These are phyloP conservation scores for Ramichloridium luteum DNA, from an alignment of 2,329 filamentous ascomycete genomes.

Conservation along the genomic window DNA sequence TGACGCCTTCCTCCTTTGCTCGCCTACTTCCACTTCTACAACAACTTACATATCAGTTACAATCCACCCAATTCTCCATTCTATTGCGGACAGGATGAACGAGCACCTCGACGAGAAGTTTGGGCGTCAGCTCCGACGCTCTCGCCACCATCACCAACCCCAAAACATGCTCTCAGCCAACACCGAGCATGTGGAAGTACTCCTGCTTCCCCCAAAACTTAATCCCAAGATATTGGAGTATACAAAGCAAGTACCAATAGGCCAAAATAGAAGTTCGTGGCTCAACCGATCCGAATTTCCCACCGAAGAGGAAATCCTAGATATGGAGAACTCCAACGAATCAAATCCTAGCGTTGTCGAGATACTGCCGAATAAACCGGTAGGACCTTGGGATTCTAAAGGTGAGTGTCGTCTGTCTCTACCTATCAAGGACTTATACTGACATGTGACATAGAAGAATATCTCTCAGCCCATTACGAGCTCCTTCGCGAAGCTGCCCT, in stretches of 20 bases:
- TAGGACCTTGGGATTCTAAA: constrained; percentile 47
- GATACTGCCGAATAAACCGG: constrained; percentile 37
- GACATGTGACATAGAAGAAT: constrained; percentile 36
- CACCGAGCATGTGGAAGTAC: constrained; percentile 10
- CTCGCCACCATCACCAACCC: background rate
- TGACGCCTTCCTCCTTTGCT: no score
- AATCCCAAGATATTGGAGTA: constrained; percentile 19
- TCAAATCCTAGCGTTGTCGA: constrained; percentile 10
- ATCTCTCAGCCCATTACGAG: constrained; percentile 61
- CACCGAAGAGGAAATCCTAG: constrained; percentile 39
- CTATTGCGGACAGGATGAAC: constrained; percentile 19
- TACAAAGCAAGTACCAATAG: constrained; percentile 10
- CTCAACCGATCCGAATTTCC: constrained; percentile 42
- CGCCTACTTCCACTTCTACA: no score
- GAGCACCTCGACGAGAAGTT: constrained; percentile 21
- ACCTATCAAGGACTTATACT: background rate
- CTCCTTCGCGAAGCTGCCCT: constrained; percentile 65
- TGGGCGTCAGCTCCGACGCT: constrained; percentile 8
- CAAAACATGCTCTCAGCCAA: constrained; percentile 2
- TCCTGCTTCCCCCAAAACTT: constrained; percentile 15
- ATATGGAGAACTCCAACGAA: constrained; percentile 6
- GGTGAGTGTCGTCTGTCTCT: constrained; percentile 7
- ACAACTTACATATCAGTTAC: no score
- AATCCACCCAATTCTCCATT: no score
- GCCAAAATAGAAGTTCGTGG: constrained; percentile 19